A percentile compares a stretch with the other conserved stretches of the same genome.
Evolutionary conservation across 257 asterid genomes (phyloP).

Genomic region (Solanum arcanum): DNA sequence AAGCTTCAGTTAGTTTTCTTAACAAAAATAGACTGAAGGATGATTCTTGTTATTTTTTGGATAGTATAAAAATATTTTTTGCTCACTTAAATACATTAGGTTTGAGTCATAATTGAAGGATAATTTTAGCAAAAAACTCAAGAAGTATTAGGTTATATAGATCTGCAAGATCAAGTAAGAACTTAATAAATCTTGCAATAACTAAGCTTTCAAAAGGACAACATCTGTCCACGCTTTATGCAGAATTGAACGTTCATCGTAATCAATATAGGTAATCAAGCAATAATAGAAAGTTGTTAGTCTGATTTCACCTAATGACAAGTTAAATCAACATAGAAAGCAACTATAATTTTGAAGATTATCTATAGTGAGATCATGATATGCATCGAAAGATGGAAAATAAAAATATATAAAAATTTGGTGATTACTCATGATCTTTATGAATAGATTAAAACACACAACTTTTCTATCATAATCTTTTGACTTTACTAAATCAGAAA

Average conservation of each 20-base stretch:
- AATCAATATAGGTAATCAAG: not conserved
- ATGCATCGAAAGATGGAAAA: not conserved
- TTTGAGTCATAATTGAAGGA: no score
- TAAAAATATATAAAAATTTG: no score
- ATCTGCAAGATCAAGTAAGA: not conserved
- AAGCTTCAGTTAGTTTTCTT: no score
- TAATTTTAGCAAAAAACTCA: no score
- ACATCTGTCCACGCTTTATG: rapidly evolving
- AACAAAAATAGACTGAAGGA: no score
- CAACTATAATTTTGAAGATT: not conserved
- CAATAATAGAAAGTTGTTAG: not conserved
- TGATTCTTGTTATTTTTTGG: no score
- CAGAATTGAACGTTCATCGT: no score
- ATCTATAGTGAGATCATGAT: not conserved
- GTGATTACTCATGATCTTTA: not conserved
- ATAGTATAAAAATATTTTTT: no score
- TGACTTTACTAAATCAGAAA: not conserved
- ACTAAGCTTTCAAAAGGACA: not conserved
- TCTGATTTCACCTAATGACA: not conserved
- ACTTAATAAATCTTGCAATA: not conserved
- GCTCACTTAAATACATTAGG: no score
- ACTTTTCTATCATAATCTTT: not conserved
- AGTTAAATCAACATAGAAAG: not conserved
- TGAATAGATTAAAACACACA: not conserved
- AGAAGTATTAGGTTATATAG: not conserved